A percentile compares a stretch with the other conserved stretches of the same genome.
These are phyloP conservation scores for Epichloe coenophiala DNA, from an alignment of 2,329 filamentous ascomycete species.

Conservation along the genomic window DNA sequence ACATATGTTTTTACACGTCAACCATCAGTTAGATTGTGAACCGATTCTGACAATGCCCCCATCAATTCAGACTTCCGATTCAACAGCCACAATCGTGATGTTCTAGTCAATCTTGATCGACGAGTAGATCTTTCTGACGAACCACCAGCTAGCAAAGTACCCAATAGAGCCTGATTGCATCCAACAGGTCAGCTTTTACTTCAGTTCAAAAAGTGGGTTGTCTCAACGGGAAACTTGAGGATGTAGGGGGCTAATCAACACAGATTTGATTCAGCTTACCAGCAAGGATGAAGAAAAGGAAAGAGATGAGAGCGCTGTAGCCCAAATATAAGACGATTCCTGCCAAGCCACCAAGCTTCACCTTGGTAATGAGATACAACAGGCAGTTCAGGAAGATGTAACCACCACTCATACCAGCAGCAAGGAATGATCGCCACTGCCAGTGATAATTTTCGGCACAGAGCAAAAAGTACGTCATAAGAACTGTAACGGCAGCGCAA, in stretches of 20 bases:
- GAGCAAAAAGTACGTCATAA: constrained; percentile 92
- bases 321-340: constrained; percentile 86
- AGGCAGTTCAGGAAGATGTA: constrained; percentile 91
- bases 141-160: constrained; percentile 89
- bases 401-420: constrained; percentile 74
- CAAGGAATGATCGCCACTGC: constrained; percentile 94
- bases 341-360: constrained; percentile 72
- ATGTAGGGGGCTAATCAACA: constrained; percentile 8
- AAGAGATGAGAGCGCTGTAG: constrained; percentile 79
- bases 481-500: constrained; percentile 76
- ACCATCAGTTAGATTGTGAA: neutral
- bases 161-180: constrained; percentile 66
- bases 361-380: constrained; percentile 78
- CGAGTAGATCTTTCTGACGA: constrained; percentile 83
- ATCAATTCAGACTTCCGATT: too few relatives aligned
- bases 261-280: constrained; percentile 42
- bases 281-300: constrained; percentile 85
- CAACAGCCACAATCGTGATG: neutral
- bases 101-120: constrained; percentile 94
- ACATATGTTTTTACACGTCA: constrained; percentile 17
- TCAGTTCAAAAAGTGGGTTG: constrained; percentile 59
- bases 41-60: neutral
- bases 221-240: too few relatives aligned
- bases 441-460: constrained; percentile 97
- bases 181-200: constrained; percentile 21